Base-by-base conservation (phyloP, 768 basidiomycete genomes). In the Epithele typhae region DNA sequence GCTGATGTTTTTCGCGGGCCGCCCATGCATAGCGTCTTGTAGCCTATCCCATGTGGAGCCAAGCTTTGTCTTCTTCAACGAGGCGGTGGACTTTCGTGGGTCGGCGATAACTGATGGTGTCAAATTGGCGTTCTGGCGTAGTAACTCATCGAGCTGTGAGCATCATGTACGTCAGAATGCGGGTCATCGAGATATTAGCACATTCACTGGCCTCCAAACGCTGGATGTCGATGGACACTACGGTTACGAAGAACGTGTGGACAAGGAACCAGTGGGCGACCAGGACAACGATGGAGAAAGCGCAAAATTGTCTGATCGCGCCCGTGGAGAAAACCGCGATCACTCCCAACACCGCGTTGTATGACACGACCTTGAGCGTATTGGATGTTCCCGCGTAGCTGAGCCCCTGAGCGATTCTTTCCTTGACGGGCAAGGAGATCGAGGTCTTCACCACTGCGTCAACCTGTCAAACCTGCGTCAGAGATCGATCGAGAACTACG, bases 211-310 rank as follows among this genome's bases (percentile, higher is more conserved):
- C 84, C 70, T 95, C 95, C 21, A 99, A 68, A 37, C 95, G 81
- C 55, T 96, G 93, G 37, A 97, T 82, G 69, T 99, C 95, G 55
- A 99, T 96, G 0, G 92, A 92, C 19, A 99, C 70, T 22, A 96
- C 92, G 6, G 94, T 88, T 53, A 94, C 74, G 68, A 95, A 97
- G 69, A 97, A 95, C 0, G 92, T 96, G 60, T 96, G 91, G 14
- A 95, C 86, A 50, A 98, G 76, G 69, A 94, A 95, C 92, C 92
- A 98, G 63, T 98, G 94, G 14, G 92, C 93, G 24, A 97, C 87
- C 18, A 97, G 76, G 10, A 97, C 92, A 19, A 97, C 92, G 36
- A 92, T 84, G 0, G 92, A 92, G 62, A 98, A 97, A 3, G 82
- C 75, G 64, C 93, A 95, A 60, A 97, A 95, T 58, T 97, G 92